These are phyloP conservation scores for Rutstroemia sp. DNA, from an alignment of 2,329 filamentous ascomycete species.

Conservation along the genomic window DNA sequence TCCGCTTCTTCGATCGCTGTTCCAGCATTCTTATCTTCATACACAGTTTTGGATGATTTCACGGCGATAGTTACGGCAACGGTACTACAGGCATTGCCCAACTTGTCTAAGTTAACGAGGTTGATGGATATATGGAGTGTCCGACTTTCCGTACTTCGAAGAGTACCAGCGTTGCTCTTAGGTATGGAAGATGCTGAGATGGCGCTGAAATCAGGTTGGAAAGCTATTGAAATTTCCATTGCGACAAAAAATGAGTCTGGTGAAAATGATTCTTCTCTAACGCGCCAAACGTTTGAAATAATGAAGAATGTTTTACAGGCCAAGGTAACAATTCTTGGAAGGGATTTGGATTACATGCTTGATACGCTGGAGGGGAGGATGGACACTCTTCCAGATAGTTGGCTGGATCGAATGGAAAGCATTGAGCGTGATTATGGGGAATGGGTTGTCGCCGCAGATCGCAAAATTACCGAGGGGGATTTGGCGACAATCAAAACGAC, in stretches of 20 bases:
- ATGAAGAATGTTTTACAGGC: slow-evolving; percentile 58
- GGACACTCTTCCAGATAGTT: slow-evolving; percentile 77
- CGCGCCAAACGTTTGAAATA: slow-evolving; percentile 41
- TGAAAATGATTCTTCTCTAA: slow-evolving; percentile 12
- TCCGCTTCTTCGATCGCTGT: slow-evolving; percentile 37
- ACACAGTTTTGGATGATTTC: slow-evolving; percentile 76
- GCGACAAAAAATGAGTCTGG: slow-evolving; percentile 8
- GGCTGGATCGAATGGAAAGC: slow-evolving; percentile 80
- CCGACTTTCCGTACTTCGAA: slow-evolving; percentile 66
- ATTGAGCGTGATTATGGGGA: slow-evolving; percentile 70
- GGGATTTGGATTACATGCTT: slow-evolving; percentile 74
- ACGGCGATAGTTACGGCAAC: slow-evolving; percentile 87
- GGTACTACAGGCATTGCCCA: slow-evolving; percentile 80
- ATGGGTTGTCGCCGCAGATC: slow-evolving; percentile 75
- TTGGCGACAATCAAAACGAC: slow-evolving; percentile 31
- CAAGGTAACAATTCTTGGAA: slow-evolving; percentile 63
- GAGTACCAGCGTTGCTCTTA: slow-evolving; percentile 60
- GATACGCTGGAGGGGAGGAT: slow-evolving; percentile 76
- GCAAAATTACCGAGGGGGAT: slow-evolving; percentile 62
- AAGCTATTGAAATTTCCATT: slow-evolving; percentile 40
- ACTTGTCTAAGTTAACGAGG: slow-evolving; percentile 63
- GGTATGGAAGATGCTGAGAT: slow-evolving; percentile 60
- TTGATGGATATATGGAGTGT: slow-evolving; percentile 74
- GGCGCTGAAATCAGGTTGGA: slow-evolving; percentile 61
- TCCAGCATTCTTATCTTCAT: slow-evolving; percentile 40